Base-by-base conservation (phyloP, 2,329 filamentous ascomycete species). In the Diaporthe sp. region DNA sequence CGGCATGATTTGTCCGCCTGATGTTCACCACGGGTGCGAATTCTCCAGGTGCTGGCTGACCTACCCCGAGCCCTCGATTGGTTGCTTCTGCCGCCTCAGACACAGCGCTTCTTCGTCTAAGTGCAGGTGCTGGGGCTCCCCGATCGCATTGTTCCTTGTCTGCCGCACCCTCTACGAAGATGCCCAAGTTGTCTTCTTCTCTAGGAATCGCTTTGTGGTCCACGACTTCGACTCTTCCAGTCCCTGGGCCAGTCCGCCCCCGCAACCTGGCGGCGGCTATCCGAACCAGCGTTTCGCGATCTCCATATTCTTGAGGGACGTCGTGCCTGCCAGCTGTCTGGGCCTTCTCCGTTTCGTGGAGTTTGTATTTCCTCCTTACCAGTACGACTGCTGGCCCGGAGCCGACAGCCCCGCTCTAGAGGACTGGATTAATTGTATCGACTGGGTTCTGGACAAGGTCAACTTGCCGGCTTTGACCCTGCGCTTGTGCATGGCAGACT, bases 91-190 rank as follows among this genome's bases (percentile, higher is more conserved):
- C 42, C 37, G 75, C 22, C 8, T 39, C 10, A 1, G 34, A 0
- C 77, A 79, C 55, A 42, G 75, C n/a, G 75, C 77, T 9, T 73
- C 53, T 17, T 79, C 76, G 6, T 74, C 76, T 1, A 46, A 28
- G 34, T 78, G 78, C 42, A 53, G 44, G 37, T 79, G 78, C 73
- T 79, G 78, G 76, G n/a, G 34, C 13, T 46, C 77, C 8, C 78
- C 77, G 2, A 53, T 65, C 0, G 53, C 67, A 12, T 25, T 78
- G 19, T 79, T 79, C 22, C 78, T 79, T 17, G 72, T 76, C 37
- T 78, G 75, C 51, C 57, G 42, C 7, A 42, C 37, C 1, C 57
- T 78, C 4, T 72, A 65, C 57, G 12, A 53, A 12, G 77, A 79
- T 4, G 71, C 76, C 1, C 46, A 71, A 19, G 46, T 68, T 2